These are phyloP conservation scores for Luffa acutangula DNA, from an alignment of 306 rosid genomes.

Conservation along the genomic window DNA sequence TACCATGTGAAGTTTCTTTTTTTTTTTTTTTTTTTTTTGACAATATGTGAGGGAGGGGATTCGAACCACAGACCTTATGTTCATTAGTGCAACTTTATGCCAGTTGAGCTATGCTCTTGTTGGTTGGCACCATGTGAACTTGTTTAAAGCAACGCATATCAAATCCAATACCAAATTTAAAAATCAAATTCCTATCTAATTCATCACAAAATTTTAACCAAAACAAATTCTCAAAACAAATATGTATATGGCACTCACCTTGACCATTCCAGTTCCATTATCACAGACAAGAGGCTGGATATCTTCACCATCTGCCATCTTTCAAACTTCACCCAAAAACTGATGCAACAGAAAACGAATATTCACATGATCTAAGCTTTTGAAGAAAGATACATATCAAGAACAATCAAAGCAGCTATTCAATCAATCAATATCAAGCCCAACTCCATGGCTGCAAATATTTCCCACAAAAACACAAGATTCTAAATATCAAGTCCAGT, in stretches of 20 bases:
- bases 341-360: not conserved
- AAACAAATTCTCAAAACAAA: not conserved
- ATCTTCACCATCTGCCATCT: slow-evolving; percentile 11
- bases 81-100: too few species aligned
- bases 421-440: not conserved
- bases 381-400: not conserved
- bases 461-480: not conserved
- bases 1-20: too few species aligned
- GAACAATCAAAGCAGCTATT: not conserved
- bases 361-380: not conserved
- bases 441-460: not conserved
- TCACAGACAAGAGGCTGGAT: slow-evolving; percentile 11
- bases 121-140: not conserved
- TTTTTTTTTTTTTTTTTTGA: too few species aligned
- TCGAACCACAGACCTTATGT: too few species aligned
- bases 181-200: not conserved
- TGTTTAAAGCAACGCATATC: not conserved
- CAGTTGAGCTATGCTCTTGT: too few species aligned
- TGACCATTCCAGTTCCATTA: slow-evolving; percentile 14
- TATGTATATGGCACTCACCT: not conserved
- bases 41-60: too few species aligned
- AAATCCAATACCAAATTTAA: not conserved
- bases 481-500: not conserved
- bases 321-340: not conserved
- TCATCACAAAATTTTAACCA: not conserved